Conservation (phyloP, 1,284 basidiomycete species). For the Ceratobasidium sp. region DNA sequence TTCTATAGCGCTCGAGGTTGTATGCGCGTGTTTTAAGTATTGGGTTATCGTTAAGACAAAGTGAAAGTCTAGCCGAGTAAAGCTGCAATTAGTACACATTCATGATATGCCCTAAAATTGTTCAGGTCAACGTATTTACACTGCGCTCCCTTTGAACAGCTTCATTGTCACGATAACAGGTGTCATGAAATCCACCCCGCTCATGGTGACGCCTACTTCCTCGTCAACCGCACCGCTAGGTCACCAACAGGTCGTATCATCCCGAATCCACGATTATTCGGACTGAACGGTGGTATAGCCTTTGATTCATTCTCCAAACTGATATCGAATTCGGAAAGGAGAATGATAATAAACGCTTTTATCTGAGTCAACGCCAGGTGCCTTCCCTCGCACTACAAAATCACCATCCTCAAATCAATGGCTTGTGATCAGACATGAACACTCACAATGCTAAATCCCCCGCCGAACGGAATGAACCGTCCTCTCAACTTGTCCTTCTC, state of each 20-base stretch:
- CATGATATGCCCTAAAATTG: too few species aligned
- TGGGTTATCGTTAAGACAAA: too few species aligned
- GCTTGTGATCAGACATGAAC: background rate
- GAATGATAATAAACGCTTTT: slow-evolving; percentile 36
- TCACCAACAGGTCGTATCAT: slow-evolving; percentile 44
- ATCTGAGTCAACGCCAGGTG: slow-evolving; percentile 46
- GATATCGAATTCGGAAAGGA: slow-evolving; percentile 38
- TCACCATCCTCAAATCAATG: background rate
- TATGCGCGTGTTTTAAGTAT: too few species aligned
- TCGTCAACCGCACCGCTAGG: slow-evolving; percentile 17
- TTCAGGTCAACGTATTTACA: too few species aligned
- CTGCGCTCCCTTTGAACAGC: too few species aligned
- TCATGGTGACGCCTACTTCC: background rate
- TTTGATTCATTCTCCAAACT: background rate
- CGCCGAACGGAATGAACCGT: slow-evolving; percentile 47
- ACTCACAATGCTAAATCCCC: slow-evolving; percentile 44
- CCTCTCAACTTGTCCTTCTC: slow-evolving; percentile 23
- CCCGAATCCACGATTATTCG: slow-evolving; percentile 41
- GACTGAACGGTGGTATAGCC: slow-evolving; percentile 18
- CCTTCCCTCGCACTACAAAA: slow-evolving; percentile 46
- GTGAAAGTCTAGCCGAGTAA: too few species aligned
- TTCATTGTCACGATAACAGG: too few species aligned
- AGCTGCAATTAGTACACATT: too few species aligned
- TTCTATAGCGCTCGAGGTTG: too few species aligned
- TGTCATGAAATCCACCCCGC: too few species aligned